These are phyloP conservation scores for Scleromitrula shiraiana DNA, from an alignment of 2,329 filamentous ascomycete genomes.

Conservation along the genomic window DNA sequence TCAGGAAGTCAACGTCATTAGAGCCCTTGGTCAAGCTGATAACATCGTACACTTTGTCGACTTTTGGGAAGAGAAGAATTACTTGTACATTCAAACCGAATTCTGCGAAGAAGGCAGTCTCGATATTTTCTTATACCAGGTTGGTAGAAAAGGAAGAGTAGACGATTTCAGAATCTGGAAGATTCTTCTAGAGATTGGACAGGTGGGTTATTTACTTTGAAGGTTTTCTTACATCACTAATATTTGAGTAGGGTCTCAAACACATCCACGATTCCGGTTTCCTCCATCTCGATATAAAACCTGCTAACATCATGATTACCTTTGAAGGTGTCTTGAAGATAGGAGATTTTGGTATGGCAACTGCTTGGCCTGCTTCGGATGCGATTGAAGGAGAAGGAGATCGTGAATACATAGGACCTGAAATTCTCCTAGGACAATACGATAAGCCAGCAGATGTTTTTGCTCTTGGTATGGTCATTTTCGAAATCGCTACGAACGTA, in stretches of 20 bases:
- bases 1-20: constrained; percentile 73
- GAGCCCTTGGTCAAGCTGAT: constrained; percentile 68
- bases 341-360: constrained; percentile 78
- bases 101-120: constrained; percentile 92
- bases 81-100: constrained; percentile 95
- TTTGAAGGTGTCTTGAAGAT: constrained; percentile 79
- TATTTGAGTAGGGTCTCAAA: constrained; percentile 61
- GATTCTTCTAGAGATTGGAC: constrained; percentile 76
- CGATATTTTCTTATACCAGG: constrained; percentile 73
- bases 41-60: constrained; percentile 80
- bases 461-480: constrained; percentile 85
- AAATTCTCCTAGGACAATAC: constrained; percentile 78
- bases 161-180: constrained; percentile 99
- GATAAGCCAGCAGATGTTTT: constrained; percentile 93
- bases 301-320: constrained; percentile 74
- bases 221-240: constrained; percentile 13
- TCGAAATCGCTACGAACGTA: constrained; percentile 92
- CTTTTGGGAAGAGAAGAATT: constrained; percentile 77
- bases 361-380: constrained; percentile 64
- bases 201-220: constrained; percentile 48
- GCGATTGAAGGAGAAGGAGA: constrained; percentile 88
- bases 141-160: constrained; percentile 75
- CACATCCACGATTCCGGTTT: constrained; percentile 85
- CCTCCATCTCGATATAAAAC: constrained; percentile 79
- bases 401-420: constrained; percentile 90